A percentile compares a stretch with the other conserved stretches of the same genome.
Conservation (phyloP, 2,329 filamentous ascomycete species). For the Chrysoporthe deuterocubensis region DNA sequence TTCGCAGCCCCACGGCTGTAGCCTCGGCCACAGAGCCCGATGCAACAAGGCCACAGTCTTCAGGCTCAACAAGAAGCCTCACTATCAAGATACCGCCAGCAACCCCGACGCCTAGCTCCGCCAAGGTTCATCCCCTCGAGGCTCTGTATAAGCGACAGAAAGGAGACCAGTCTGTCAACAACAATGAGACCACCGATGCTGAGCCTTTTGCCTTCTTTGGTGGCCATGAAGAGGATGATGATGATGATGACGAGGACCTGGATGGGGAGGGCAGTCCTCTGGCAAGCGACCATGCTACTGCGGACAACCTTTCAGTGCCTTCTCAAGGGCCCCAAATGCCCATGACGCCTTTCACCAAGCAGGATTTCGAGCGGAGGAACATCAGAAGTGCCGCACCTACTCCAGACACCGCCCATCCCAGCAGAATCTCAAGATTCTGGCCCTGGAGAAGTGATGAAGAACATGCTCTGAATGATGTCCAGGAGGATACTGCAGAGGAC, state of each 20-base stretch:
- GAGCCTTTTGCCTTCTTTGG: slow-evolving; percentile 81
- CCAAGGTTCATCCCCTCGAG: slow-evolving; percentile 81
- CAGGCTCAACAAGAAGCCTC: slow-evolving; percentile 53
- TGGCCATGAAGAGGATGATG: slow-evolving; percentile 51
- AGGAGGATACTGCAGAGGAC: slow-evolving; percentile 31
- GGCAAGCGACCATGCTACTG: slow-evolving; percentile 29
- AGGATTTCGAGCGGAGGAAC: slow-evolving; percentile 75
- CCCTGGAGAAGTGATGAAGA: slow-evolving; percentile 49
- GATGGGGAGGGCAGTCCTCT: slow-evolving; percentile 49
- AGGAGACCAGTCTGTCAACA: slow-evolving; percentile 42
- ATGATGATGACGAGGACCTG: slow-evolving; percentile 40
- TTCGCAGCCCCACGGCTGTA: background rate
- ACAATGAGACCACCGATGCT: slow-evolving; percentile 47
- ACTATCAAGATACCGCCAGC: slow-evolving; percentile 58
- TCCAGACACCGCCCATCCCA: slow-evolving; percentile 85
- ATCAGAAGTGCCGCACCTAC: slow-evolving; percentile 91
- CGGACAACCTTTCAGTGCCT: slow-evolving; percentile 27
- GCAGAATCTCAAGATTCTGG: slow-evolving; percentile 65
- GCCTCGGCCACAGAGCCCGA: slow-evolving; percentile 34
- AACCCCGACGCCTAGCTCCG: slow-evolving; percentile 46
- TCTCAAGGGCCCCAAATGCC: slow-evolving; percentile 51
- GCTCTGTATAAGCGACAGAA: slow-evolving; percentile 83
- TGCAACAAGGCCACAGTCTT: slow-evolving; percentile 51
- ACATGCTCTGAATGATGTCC: slow-evolving; percentile 49
- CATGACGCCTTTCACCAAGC: slow-evolving; percentile 81